Evolutionary conservation across 805 yeast species (phyloP).

Genomic region (Candida oleophila): DNA sequence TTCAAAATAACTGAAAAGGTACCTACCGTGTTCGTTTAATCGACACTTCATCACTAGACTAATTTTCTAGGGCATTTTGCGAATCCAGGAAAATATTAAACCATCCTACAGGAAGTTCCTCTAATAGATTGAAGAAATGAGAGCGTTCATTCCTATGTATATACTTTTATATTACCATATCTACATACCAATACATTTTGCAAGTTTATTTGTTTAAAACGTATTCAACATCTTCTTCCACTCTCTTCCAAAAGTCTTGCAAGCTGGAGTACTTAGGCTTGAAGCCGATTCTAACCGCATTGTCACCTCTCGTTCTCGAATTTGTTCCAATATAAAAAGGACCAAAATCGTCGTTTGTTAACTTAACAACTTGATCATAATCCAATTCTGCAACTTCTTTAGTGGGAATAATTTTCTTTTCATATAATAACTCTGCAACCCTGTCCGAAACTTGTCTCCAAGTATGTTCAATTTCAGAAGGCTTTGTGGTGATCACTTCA

Average conservation of each 20-base stretch:
- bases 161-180: no score
- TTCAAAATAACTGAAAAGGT: no score
- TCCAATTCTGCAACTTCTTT: conserved; percentile 15
- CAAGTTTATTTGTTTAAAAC: not conserved
- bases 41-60: no score
- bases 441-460: conserved; percentile 27
- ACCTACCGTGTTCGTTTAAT: no score
- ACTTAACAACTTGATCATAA: conserved; percentile 13
- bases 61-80: no score
- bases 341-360: conserved; percentile 16
- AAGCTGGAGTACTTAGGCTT: conserved; percentile 15
- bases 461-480: conserved; percentile 18
- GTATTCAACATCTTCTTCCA: conserved; percentile 18
- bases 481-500: conserved; percentile 7
- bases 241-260: conserved; percentile 17
- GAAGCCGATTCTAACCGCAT: conserved; percentile 27
- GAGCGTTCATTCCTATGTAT: no score
- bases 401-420: conserved; percentile 12
- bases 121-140: no score
- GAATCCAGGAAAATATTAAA: no score
- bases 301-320: conserved; percentile 25
- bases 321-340: conserved; percentile 24
- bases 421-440: conserved; percentile 17
- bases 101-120: no score
- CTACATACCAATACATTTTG: no score